Evolutionary conservation across 306 rosid species (phyloP).

Genomic region (Hippophae rhamnoides): DNA sequence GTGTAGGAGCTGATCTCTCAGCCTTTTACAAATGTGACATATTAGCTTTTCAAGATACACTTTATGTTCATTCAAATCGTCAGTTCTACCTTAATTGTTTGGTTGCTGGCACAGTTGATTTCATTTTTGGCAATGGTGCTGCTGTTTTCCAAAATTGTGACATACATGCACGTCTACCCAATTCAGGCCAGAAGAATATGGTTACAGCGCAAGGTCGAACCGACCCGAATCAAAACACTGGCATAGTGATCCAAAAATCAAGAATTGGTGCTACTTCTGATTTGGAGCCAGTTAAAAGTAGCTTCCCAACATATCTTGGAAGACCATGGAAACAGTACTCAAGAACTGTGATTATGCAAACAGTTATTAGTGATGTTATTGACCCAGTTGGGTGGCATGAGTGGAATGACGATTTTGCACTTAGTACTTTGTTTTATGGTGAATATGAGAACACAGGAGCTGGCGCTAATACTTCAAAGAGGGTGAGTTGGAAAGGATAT

Average conservation of each 20-base stretch:
- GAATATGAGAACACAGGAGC: slow-evolving; percentile 66
- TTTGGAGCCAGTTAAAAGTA: slow-evolving; percentile 24
- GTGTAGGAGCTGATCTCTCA: slow-evolving; percentile 78
- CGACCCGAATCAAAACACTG: slow-evolving; percentile 90
- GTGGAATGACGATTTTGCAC: slow-evolving; percentile 74
- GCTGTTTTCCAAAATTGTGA: slow-evolving; percentile 67
- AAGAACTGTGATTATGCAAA: slow-evolving; percentile 66
- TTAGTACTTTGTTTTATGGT: slow-evolving; percentile 50
- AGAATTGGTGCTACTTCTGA: slow-evolving; percentile 74
- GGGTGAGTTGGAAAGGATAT: slow-evolving; percentile 73
- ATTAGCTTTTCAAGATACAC: slow-evolving; percentile 81
- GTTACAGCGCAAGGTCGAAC: slow-evolving; percentile 77
- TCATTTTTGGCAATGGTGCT: slow-evolving; percentile 79
- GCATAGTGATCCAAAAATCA: slow-evolving; percentile 70
- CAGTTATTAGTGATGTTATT: slow-evolving; percentile 45
- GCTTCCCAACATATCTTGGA: slow-evolving; percentile 58
- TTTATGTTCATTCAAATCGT: slow-evolving; percentile 84
- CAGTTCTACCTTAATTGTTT: slow-evolving; percentile 57
- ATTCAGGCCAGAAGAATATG: slow-evolving; percentile 81
- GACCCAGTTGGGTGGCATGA: slow-evolving; percentile 65
- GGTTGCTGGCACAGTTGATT: slow-evolving; percentile 66
- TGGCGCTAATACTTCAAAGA: slow-evolving; percentile 49
- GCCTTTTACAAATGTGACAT: slow-evolving; percentile 70
- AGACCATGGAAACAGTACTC: slow-evolving; percentile 92
- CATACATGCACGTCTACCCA: slow-evolving; percentile 69